phyloP scores from a whole-genome alignment of 768 basidiomycete species.

The Hemileccinum rubropunctum region DNA sequence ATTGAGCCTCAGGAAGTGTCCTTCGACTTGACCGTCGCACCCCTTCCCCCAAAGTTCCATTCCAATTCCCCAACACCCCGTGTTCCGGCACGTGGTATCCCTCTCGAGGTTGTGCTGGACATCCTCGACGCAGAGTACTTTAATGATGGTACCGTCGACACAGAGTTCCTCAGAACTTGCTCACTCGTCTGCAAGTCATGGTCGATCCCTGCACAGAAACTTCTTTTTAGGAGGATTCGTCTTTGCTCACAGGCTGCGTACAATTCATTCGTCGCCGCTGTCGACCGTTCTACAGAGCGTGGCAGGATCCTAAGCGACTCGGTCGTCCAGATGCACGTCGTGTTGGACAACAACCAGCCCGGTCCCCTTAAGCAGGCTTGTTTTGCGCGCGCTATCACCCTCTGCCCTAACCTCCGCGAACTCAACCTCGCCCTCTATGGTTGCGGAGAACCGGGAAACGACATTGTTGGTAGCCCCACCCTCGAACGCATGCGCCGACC shows the following conservation, averaged over 20 bases:
- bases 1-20: conserved; percentile 37
- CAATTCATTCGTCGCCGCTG: conserved; percentile 51
- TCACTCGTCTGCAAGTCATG: conserved; percentile 67
- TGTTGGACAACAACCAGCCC: conserved; percentile 70
- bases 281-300: conserved; percentile 44
- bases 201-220: conserved; percentile 60
- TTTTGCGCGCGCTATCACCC: conserved; percentile 55
- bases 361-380: conserved; percentile 50
- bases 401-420: conserved; percentile 58
- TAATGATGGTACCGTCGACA: conserved; percentile 36
- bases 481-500: conserved; percentile 45
- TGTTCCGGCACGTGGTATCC: conserved; percentile 38
- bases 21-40: conserved; percentile 35
- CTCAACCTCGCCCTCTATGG: conserved; percentile 62
- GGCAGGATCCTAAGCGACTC: conserved; percentile 51
- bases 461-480: conserved; percentile 48
- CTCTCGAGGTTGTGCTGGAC: conserved; percentile 60
- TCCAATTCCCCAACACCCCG: conserved; percentile 15
- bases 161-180: conserved; percentile 47
- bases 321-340: conserved; percentile 51
- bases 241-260: conserved; percentile 54
- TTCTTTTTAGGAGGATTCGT: conserved; percentile 57
- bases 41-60: conserved; percentile 21
- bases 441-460: conserved; percentile 46
- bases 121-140: conserved; percentile 59